Evolutionary conservation across 495 filamentous ascomycete species (phyloP).

Genomic region (Hypoxylon lienhwacheense): DNA sequence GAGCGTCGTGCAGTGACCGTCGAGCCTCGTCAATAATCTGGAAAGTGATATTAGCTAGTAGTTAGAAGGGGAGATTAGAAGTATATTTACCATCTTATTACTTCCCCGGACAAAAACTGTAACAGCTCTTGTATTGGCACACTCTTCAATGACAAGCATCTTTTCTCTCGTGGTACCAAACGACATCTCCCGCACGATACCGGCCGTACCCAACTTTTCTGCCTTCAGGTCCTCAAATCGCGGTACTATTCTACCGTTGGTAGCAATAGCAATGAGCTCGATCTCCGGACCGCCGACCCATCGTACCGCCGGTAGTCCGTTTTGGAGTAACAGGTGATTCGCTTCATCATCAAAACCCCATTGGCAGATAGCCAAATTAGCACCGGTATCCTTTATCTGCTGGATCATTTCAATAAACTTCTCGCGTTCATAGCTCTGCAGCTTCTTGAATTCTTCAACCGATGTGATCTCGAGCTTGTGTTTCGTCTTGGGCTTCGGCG

Average conservation of each 20-base stretch:
- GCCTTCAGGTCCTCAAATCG: conserved; percentile 91
- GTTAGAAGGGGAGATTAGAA: background rate
- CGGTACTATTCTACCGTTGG: conserved; percentile 95
- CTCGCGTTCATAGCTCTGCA: conserved; percentile 90
- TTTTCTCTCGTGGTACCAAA: conserved; percentile 98
- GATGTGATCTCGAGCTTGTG: conserved; percentile 98
- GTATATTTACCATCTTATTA: conserved; percentile 89
- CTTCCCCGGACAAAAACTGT: conserved; percentile 95
- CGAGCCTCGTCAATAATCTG: conserved; percentile 99
- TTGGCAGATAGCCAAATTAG: conserved; percentile 97
- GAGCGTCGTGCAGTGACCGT: conserved; percentile 92
- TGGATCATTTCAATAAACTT: conserved; percentile 99
- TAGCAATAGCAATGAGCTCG: conserved; percentile 97
- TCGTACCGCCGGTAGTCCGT: conserved; percentile 90
- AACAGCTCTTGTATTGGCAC: conserved; percentile 94
- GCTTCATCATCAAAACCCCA: conserved; percentile 99
- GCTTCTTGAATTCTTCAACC: conserved; percentile 95
- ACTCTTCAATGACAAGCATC: conserved; percentile 99
- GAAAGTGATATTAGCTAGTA: conserved; percentile 30
- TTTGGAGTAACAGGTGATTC: conserved; percentile 94
- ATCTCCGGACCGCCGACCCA: conserved; percentile 99
- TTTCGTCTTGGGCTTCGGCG: conserved; percentile 99
- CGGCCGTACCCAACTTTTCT: conserved; percentile 88
- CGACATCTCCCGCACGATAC: conserved; percentile 87
- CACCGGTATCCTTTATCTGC: conserved; percentile 95